Conservation (phyloP, 352 stramenopile species). For the Blastocystis sp. region DNA sequence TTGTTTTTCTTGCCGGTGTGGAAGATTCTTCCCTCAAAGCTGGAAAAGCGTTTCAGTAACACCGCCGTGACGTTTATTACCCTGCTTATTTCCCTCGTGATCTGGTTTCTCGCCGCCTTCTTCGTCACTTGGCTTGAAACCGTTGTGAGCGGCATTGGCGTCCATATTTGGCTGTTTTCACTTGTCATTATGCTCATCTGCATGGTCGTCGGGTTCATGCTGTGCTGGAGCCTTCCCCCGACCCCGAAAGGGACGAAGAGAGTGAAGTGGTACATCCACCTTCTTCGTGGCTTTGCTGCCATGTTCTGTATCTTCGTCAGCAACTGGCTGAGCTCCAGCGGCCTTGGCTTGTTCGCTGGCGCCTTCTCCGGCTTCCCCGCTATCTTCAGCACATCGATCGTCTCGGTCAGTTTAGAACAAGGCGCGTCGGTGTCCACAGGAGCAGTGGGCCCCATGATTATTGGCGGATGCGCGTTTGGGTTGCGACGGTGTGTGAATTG, state of each 20-base stretch:
- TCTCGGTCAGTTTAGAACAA: conserved; percentile 56
- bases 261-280: conserved; percentile 18
- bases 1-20: conserved; percentile 59
- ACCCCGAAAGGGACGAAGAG: conserved; percentile 62
- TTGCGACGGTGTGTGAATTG: neutral
- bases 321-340: conserved; percentile 41
- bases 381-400: conserved; percentile 64
- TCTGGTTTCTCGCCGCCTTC: conserved; percentile 52
- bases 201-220: conserved; percentile 16
- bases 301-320: conserved; percentile 31
- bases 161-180: conserved; percentile 42
- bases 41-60: conserved; percentile 38
- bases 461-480: conserved; percentile 43
- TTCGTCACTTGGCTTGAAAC: conserved; percentile 55
- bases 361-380: conserved; percentile 59
- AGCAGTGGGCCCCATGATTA: conserved; percentile 60
- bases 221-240: conserved; percentile 49
- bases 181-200: conserved; percentile 42
- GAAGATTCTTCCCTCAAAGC: conserved; percentile 55
- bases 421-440: conserved; percentile 43
- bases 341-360: conserved; percentile 39
- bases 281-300: neutral
- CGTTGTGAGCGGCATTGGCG: neutral
- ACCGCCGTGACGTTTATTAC: conserved; percentile 2
- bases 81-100: conserved; percentile 34